Base-by-base conservation (phyloP, 371 early-diverging fungal species). In the Thermomucor indicae-seudaticae region DNA sequence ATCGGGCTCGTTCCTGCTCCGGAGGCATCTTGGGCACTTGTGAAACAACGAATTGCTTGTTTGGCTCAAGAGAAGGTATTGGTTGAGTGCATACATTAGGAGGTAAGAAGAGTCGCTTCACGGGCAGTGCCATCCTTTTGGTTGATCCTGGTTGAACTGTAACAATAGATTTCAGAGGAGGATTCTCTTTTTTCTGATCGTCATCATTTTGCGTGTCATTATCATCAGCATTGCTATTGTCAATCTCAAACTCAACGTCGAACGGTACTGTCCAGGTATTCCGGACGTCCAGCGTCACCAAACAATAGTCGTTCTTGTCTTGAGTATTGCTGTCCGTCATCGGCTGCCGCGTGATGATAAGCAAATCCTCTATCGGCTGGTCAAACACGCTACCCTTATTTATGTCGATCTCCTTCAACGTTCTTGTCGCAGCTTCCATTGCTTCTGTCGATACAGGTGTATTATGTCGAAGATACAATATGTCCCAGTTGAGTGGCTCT, bases 1-100 rank as follows among this genome's bases (percentile, higher is more conserved):
- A 57, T 14, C 82, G 78, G 22, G 68, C 57, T 4, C 62, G 62
- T 34, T 82, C 85, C 50, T 87, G 83, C 29, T 80, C 79, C 19
- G 60, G 49, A 1, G 67, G 56, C 40, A 55, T 55, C 22, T 55
- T 55, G 0, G 62, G 62, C 2, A 74, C 77, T 49, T 85, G 79
- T 3, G 83, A 75, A 1, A 86, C 82, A 6, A 90, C 86, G 62
- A 86, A 89, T 65, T 90, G 91, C 46, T 85, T 84, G 67, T 85
- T 83, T n/a, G 77, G 70, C 22, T 75, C 65, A 16, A 90, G 75
- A 4, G 79, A 79, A 5, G 92, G 92, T 24, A 90, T 86, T 2
- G 84, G 83, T 37, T 64, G 60, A 2, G 53, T 34, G 22, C 80
- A 64, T 20, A 68, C 60, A 4, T 69, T 63, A 1, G 68, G 58